A percentile compares a stretch with the other conserved stretches of the same genome.
These are phyloP conservation scores for Yarrowia alimentaria DNA, from an alignment of 805 yeast species.

Conservation along the genomic window DNA sequence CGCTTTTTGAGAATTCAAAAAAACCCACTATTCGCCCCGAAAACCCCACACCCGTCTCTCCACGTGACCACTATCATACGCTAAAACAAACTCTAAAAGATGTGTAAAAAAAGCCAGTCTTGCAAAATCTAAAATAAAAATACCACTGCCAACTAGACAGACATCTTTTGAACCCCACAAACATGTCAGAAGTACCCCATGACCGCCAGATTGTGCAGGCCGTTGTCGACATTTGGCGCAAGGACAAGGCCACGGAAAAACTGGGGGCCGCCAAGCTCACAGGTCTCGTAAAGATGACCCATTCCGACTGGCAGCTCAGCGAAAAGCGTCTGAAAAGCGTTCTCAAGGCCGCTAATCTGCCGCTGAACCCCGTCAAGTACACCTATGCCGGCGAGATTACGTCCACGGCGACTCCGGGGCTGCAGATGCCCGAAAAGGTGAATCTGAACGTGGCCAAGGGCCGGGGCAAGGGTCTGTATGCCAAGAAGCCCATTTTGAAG, in stretches of 20 bases:
- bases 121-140: too few species aligned
- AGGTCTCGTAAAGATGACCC: slow-evolving; percentile 48
- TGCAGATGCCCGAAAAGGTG: slow-evolving; percentile 44
- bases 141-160: too few species aligned
- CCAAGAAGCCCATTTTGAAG: slow-evolving; percentile 47
- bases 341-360: slow-evolving; percentile 57
- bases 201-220: slow-evolving; percentile 58
- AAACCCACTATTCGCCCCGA: too few species aligned
- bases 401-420: slow-evolving; percentile 50
- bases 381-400: slow-evolving; percentile 55
- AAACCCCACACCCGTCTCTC: too few species aligned
- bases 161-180: neutral
- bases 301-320: slow-evolving; percentile 63
- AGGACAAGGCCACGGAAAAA: slow-evolving; percentile 60
- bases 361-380: slow-evolving; percentile 45
- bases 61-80: too few species aligned
- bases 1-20: too few species aligned
- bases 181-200: slow-evolving; percentile 43
- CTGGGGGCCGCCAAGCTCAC: slow-evolving; percentile 56
- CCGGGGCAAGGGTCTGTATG: slow-evolving; percentile 62
- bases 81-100: too few species aligned
- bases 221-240: slow-evolving; percentile 65
- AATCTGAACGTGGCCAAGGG: slow-evolving; percentile 49
- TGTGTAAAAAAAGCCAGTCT: too few species aligned
- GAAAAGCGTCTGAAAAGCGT: slow-evolving; percentile 55